A percentile compares a stretch with the other conserved stretches of the same genome.
Evolutionary conservation across 805 yeast genomes (phyloP).

Genomic region (Monosporozyma aquatica): DNA sequence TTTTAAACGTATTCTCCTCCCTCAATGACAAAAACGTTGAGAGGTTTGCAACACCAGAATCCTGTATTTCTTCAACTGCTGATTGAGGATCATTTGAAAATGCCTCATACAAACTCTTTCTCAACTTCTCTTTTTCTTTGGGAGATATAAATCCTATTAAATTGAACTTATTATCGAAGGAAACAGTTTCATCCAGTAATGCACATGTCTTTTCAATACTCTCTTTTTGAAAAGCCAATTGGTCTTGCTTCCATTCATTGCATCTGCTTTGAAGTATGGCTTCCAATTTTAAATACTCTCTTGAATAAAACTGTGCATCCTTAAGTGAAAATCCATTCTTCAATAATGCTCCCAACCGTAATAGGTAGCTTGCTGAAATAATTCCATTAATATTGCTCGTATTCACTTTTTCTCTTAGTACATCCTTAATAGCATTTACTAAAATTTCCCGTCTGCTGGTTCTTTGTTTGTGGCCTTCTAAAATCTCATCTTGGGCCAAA

Average conservation of each 20-base stretch:
- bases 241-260: slow-evolving; percentile 30
- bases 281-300: slow-evolving; percentile 41
- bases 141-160: slow-evolving; percentile 17
- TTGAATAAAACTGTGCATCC: slow-evolving; percentile 54
- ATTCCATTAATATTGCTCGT: slow-evolving; percentile 23
- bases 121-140: slow-evolving; percentile 25
- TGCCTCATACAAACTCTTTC: too few relatives aligned
- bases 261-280: slow-evolving; percentile 34
- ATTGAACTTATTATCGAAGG: slow-evolving; percentile 24
- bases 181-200: slow-evolving; percentile 14
- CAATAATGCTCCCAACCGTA: slow-evolving; percentile 43
- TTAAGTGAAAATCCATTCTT: slow-evolving; percentile 47
- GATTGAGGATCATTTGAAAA: too few relatives aligned
- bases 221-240: slow-evolving; percentile 15
- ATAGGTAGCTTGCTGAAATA: slow-evolving; percentile 44
- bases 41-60: too few relatives aligned
- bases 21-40: too few relatives aligned
- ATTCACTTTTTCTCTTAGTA: slow-evolving; percentile 13
- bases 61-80: too few relatives aligned
- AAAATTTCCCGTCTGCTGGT: slow-evolving; percentile 31
- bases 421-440: slow-evolving; percentile 26
- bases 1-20: too few relatives aligned
- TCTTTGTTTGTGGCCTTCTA: slow-evolving; percentile 35
- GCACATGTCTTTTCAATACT: slow-evolving; percentile 10
- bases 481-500: slow-evolving; percentile 44